Evolutionary conservation across 2,329 filamentous ascomycete genomes (phyloP).

Genomic region (Cryoendolithus antarcticus): DNA sequence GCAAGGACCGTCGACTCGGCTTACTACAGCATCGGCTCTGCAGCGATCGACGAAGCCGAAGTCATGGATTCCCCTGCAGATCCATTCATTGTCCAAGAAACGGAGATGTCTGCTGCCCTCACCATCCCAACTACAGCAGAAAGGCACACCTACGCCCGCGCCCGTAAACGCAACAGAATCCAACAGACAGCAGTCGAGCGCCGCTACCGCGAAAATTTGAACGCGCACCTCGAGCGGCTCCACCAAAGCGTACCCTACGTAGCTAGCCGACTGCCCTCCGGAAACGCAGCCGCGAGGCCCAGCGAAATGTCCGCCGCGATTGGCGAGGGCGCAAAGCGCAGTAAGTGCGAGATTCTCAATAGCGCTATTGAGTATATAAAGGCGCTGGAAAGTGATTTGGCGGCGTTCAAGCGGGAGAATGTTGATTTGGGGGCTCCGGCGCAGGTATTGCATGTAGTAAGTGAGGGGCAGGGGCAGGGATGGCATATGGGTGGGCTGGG

Average conservation of each 20-base stretch:
- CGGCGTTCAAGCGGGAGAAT: slow-evolving; percentile 15
- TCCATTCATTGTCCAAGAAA: too few relatives aligned
- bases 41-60: too few relatives aligned
- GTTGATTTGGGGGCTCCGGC: slow-evolving; percentile 13
- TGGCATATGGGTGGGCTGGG: slow-evolving; percentile 10
- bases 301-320: slow-evolving; percentile 2
- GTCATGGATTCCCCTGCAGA: too few relatives aligned
- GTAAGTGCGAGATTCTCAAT: slow-evolving; percentile 25
- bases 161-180: slow-evolving; percentile 23
- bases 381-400: slow-evolving; percentile 16
- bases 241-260: slow-evolving; percentile 20
- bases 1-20: too few relatives aligned
- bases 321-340: slow-evolving; percentile 20
- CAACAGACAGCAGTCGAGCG: slow-evolving; percentile 23
- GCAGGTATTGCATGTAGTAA: slow-evolving; percentile 11
- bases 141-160: slow-evolving; percentile 11
- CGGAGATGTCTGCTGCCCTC: slow-evolving; percentile 1
- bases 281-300: background rate
- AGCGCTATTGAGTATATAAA: slow-evolving; percentile 24
- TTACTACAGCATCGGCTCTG: too few relatives aligned
- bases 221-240: slow-evolving; percentile 23
- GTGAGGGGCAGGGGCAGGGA: slow-evolving; percentile 6
- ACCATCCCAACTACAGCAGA: slow-evolving; percentile 8
- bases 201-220: slow-evolving; percentile 26
- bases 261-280: slow-evolving; percentile 12